These are phyloP conservation scores for Boletus sp. DNA, from an alignment of 768 basidiomycete species.

Conservation along the genomic window DNA sequence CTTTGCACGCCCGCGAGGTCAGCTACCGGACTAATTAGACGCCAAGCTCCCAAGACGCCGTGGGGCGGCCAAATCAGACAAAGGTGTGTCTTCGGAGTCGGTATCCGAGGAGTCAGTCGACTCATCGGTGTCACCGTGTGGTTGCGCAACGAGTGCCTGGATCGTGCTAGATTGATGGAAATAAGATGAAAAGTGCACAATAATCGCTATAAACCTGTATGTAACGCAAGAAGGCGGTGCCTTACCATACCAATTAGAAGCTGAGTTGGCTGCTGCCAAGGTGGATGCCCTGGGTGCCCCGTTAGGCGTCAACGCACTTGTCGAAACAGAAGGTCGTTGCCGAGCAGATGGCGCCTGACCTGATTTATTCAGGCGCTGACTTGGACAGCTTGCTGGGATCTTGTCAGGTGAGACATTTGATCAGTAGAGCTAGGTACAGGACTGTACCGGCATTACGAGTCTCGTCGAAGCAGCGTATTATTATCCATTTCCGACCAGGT, in stretches of 20 bases:
- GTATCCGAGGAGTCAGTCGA: conserved; percentile 35
- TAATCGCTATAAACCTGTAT: not conserved
- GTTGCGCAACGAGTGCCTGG: not conserved
- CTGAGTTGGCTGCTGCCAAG: conserved; percentile 33
- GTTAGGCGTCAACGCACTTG: conserved; percentile 53
- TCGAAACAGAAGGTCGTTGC: conserved; percentile 52
- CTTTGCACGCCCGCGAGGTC: conserved; percentile 35
- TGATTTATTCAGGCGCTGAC: conserved; percentile 9
- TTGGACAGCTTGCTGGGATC: conserved; percentile 13
- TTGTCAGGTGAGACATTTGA: not conserved
- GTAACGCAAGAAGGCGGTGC: not conserved
- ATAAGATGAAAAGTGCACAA: not conserved
- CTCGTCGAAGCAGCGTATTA: conserved; percentile 24
- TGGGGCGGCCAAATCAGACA: conserved; percentile 59
- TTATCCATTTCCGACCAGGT: conserved; percentile 33
- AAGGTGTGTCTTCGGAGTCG: conserved; percentile 58
- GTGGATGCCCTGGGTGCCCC: conserved; percentile 48
- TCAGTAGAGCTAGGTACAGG: not conserved
- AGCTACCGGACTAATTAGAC: conserved; percentile 29
- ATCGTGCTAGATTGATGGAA: conserved; percentile 2
- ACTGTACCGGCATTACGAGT: conserved; percentile 15
- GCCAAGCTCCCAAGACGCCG: conserved; percentile 62
- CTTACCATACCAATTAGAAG: conserved; percentile 29
- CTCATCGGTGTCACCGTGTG: conserved; percentile 19
- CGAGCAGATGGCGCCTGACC: conserved; percentile 21